phyloP scores from a whole-genome alignment of 495 filamentous ascomycete species.

The Aspergillus nanangensis region DNA sequence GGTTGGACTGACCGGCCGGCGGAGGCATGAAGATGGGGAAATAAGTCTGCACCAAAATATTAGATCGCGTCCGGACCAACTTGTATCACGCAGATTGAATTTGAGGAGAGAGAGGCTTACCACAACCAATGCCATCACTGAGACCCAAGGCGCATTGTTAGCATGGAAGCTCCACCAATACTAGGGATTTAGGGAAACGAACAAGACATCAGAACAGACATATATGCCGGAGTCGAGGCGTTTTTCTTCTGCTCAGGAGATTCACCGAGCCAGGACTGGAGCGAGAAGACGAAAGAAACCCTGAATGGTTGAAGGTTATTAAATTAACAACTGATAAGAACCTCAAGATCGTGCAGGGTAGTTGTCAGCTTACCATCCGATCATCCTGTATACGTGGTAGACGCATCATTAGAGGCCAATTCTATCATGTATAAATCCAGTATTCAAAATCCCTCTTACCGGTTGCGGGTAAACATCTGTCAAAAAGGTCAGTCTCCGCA shows the following conservation, averaged over 20 bases:
- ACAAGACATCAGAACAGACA: constrained; percentile 84
- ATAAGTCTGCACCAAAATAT: constrained; percentile 60
- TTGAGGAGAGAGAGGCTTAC: constrained; percentile 35
- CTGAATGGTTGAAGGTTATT: too few species aligned
- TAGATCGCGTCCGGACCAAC: constrained; percentile 3
- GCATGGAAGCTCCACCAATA: constrained; percentile 1
- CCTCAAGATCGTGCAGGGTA: constrained; percentile 3
- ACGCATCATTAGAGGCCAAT: background rate
- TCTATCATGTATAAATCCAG: background rate
- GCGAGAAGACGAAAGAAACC: constrained; percentile 76
- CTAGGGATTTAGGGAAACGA: constrained; percentile 28
- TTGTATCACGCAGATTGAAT: background rate
- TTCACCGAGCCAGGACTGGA: constrained; percentile 85
- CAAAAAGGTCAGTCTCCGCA: constrained; percentile 15
- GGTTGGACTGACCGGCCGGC: constrained; percentile 29
- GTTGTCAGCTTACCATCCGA: constrained; percentile 64
- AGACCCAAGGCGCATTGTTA: constrained; percentile 13
- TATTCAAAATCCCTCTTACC: constrained; percentile 47
- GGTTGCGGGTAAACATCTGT: constrained; percentile 85
- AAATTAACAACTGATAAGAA: background rate
- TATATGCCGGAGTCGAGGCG: constrained; percentile 69
- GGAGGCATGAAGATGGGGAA: constrained; percentile 79
- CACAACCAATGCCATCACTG: constrained; percentile 75
- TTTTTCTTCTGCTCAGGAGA: constrained; percentile 68
- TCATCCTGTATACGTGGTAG: constrained; percentile 42